Base-by-base conservation (phyloP, 495 filamentous ascomycete genomes). In the Lepidopterella palustris region DNA sequence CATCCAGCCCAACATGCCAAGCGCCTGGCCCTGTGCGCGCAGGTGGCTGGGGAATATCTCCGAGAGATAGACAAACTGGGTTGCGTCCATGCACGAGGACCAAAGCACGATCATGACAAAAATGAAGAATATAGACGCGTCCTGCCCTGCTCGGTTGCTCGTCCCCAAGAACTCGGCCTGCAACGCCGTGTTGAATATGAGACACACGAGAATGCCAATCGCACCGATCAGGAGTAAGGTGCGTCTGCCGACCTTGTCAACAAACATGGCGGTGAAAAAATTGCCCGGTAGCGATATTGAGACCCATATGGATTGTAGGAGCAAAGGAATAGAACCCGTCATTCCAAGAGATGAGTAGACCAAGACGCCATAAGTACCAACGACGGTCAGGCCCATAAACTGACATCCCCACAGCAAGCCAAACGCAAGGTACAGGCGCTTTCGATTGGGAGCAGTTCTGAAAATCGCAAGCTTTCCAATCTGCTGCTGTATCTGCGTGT, bases 1-100 rank as follows among this genome's bases (percentile, higher is more conserved):
- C 63, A 77, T 79, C 59, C 76, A 76, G 13, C 72, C 73, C 26
- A 72, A 71, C 15, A 78, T 60, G 4, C 73, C 78, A 42, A 80
- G 69, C 18, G 74, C 78, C 65, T 79, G 74, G 9, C 79, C 78
- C 56, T 77, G 72, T 0, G 73, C 63, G 5, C 79, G 72, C 42
- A 81, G 74, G 53, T 78, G 73, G 0, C 74, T 81, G 0, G 79
- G 79, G 69, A 77, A 80, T 20, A 82, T 79, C 61, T 81, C 79
- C 1, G 76, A 70, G 15, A 76, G 63, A 51, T 80, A 81, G 18
- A 81, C 66, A 47, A 78, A 82, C 70, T 77, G 78, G 6, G 76
- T 76, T 1, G 79, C 75, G 58, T 80, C 79, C n/a, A 77, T 72
- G 65, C 68, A 78, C 24, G 73, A 75, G 54, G 72, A 77, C 54